These are phyloP conservation scores for Sphenostylis stenocarpa DNA, from an alignment of 306 rosid genomes.

Conservation along the genomic window DNA sequence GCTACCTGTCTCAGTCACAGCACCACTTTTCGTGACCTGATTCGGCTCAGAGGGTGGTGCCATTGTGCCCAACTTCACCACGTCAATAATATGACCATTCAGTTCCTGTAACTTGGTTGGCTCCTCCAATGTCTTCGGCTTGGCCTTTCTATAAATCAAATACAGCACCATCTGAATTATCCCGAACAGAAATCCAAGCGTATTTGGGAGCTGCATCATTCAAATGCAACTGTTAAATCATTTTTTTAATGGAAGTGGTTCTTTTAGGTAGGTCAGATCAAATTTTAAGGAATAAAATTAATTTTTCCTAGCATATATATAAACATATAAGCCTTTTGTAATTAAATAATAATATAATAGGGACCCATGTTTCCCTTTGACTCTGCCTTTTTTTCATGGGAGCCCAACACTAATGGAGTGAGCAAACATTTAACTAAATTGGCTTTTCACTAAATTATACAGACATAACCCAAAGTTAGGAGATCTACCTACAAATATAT, in stretches of 20 bases:
- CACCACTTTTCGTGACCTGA: not conserved
- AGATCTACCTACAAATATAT: not conserved
- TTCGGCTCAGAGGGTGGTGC: slow-evolving; percentile 39
- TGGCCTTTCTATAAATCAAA: slow-evolving; percentile 57
- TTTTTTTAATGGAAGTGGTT: not conserved
- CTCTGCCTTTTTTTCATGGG: not conserved
- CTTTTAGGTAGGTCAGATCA: not conserved
- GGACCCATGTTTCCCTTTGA: slow-evolving; percentile 1
- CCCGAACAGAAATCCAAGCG: slow-evolving; percentile 80
- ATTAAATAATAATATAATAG: not conserved
- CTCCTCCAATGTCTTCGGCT: slow-evolving; percentile 25
- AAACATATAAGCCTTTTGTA: not conserved
- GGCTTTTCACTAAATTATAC: not conserved
- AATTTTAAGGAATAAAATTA: not conserved
- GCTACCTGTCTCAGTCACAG: slow-evolving; percentile 5
- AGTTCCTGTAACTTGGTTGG: slow-evolving; percentile 59
- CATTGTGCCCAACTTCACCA: slow-evolving; percentile 49
- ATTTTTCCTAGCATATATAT: not conserved
- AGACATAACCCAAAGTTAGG: not conserved
- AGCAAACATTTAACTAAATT: not conserved
- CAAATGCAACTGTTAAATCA: not conserved
- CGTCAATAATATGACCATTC: slow-evolving; percentile 64
- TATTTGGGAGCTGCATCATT: slow-evolving; percentile 72
- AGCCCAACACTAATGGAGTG: not conserved
- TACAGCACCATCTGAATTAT: slow-evolving; percentile 79